Conservation (phyloP, 306 rosid species). For the Quercus engelmannii region DNA sequence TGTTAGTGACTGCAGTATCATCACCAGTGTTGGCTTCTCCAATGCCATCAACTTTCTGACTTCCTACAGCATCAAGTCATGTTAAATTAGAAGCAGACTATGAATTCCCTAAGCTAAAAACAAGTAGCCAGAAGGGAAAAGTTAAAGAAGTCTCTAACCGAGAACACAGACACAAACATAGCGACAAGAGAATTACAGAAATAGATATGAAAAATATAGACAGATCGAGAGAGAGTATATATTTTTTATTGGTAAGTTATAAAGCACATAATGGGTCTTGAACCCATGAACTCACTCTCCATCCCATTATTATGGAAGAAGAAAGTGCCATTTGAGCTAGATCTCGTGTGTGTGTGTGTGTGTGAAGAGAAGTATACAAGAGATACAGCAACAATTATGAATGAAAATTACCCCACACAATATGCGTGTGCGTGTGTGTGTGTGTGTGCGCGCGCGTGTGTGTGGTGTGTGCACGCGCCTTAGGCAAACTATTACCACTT, state of each 20-base stretch:
- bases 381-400: too few relatives aligned
- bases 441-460: too few relatives aligned
- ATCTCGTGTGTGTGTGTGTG: too few relatives aligned
- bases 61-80: constrained; percentile 40
- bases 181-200: constrained; percentile 13
- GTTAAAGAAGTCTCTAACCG: background rate
- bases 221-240: too few relatives aligned
- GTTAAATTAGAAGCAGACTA: constrained; percentile 21
- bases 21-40: constrained; percentile 33
- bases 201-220: background rate
- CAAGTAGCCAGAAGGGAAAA: constrained; percentile 15
- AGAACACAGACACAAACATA: constrained; percentile 10
- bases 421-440: too few relatives aligned
- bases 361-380: too few relatives aligned
- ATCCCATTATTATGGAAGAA: too few relatives aligned
- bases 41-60: constrained; percentile 34
- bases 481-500: constrained; percentile 48
- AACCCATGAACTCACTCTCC: too few relatives aligned
- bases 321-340: too few relatives aligned
- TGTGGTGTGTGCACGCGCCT: background rate
- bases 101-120: constrained; percentile 8
- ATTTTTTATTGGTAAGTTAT: too few relatives aligned
- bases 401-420: too few relatives aligned
- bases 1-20: constrained; percentile 26
- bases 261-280: too few relatives aligned